These are phyloP conservation scores for Hibiscus syriacus DNA, from an alignment of 345 rosid genomes.

Conservation along the genomic window DNA sequence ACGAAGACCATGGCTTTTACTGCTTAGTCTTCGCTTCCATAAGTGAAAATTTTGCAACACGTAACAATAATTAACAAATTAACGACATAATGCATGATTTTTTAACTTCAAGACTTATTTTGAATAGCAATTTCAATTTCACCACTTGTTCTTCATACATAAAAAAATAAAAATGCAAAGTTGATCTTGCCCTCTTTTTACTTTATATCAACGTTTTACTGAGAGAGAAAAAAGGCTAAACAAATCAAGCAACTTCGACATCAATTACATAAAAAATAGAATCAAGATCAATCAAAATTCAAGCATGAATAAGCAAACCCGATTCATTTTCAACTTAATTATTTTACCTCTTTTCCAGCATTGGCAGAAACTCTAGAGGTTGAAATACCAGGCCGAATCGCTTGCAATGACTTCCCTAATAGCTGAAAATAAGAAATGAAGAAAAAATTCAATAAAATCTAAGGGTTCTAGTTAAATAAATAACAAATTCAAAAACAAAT, in stretches of 20 bases:
- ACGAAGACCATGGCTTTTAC: not conserved
- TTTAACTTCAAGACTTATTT: not conserved
- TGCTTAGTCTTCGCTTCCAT: not conserved
- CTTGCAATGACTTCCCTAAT: slow-evolving; percentile 31
- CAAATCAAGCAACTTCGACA: not conserved
- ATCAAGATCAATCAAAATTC: not conserved
- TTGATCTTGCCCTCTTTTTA: not conserved
- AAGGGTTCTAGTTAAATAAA: not conserved
- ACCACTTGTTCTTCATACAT: not conserved
- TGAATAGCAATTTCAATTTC: not conserved
- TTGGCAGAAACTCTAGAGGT: slow-evolving; percentile 31
- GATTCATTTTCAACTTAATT: not conserved
- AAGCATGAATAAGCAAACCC: not conserved
- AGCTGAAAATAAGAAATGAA: slow-evolving; percentile 26
- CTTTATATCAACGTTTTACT: not conserved
- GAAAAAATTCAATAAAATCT: not conserved
- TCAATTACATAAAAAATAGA: not conserved
- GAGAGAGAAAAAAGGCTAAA: not conserved
- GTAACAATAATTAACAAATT: not conserved
- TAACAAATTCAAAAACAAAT: not conserved
- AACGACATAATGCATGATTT: not conserved
- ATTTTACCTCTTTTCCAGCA: slow-evolving; percentile 38
- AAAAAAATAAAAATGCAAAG: not conserved
- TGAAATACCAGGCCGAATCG: slow-evolving; percentile 31
- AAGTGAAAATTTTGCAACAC: not conserved